Evolutionary conservation across 2,329 filamentous ascomycete genomes (phyloP).

Genomic region (Clarireedia monteithiana): DNA sequence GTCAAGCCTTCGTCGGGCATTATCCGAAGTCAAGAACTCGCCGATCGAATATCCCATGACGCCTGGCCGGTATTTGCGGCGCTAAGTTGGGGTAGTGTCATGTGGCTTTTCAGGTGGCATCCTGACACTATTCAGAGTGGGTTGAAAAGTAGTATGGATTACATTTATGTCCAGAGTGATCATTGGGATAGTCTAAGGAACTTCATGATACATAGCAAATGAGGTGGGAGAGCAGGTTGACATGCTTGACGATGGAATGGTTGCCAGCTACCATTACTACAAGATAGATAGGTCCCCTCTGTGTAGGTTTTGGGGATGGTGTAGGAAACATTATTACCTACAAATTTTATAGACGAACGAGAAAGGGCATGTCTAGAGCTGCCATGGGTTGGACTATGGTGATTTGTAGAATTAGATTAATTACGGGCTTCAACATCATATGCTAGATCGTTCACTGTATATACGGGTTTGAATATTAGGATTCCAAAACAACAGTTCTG

Average conservation of each 20-base stretch:
- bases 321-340: background rate
- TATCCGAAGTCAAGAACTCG: conserved; percentile 38
- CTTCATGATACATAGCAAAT: conserved; percentile 79
- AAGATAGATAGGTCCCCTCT: background rate
- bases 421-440: background rate
- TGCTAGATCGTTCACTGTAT: too few relatives aligned
- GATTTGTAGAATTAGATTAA: conserved; percentile 2
- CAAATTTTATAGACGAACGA: too few relatives aligned
- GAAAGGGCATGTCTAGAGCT: too few relatives aligned
- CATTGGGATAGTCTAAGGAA: conserved; percentile 82
- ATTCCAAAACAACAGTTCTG: too few relatives aligned
- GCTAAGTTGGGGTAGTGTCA: conserved; percentile 84
- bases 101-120: conserved; percentile 91
- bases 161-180: conserved; percentile 88
- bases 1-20: conserved; percentile 56
- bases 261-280: too few relatives aligned
- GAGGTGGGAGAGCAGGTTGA: background rate
- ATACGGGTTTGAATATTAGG: too few relatives aligned
- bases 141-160: conserved; percentile 90
- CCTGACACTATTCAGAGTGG: conserved; percentile 87
- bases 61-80: conserved; percentile 92
- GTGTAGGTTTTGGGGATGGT: background rate
- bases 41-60: conserved; percentile 50
- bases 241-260: too few relatives aligned
- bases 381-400: too few relatives aligned